Conservation (phyloP, 1,139 yeast genomes). For the Yamadazyma taylorii region DNA sequence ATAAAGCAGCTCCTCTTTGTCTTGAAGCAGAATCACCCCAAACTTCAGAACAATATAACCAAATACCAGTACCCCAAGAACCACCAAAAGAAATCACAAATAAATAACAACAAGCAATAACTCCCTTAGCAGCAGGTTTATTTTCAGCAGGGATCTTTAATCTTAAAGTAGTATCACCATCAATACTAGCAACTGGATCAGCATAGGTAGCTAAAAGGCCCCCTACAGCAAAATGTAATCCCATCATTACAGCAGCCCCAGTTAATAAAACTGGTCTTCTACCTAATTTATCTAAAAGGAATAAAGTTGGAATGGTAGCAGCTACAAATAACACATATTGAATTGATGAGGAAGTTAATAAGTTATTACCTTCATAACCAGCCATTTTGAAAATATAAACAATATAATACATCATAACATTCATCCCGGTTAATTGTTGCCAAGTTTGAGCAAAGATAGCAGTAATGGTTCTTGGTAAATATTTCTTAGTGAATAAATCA, state of each 20-base stretch:
- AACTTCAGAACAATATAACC: constrained; percentile 53
- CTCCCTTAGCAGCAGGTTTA: constrained; percentile 44
- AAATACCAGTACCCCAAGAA: constrained; percentile 55
- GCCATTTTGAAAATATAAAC: constrained; percentile 37
- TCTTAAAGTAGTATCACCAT: constrained; percentile 39
- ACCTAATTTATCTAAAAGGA: constrained; percentile 52
- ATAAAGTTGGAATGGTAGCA: constrained; percentile 44
- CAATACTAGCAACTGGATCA: constrained; percentile 27
- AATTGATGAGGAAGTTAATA: constrained; percentile 30
- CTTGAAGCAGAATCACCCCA: constrained; percentile 50
- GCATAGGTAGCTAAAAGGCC: constrained; percentile 47
- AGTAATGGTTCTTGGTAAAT: constrained; percentile 28
- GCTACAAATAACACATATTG: constrained; percentile 40
- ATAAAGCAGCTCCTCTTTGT: constrained; percentile 52
- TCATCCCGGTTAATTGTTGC: constrained; percentile 42
- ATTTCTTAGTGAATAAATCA: constrained; percentile 31
- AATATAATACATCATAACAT: constrained; percentile 39
- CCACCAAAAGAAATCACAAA: constrained; percentile 49
- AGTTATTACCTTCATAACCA: constrained; percentile 28
- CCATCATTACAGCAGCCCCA: constrained; percentile 47
- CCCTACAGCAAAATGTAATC: constrained; percentile 43
- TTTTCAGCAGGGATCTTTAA: constrained; percentile 35
- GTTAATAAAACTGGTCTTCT: constrained; percentile 48
- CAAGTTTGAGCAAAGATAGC: constrained; percentile 35
- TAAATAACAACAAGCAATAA: constrained; percentile 52